A percentile compares a stretch with the other conserved stretches of the same genome.
Conservation (phyloP, 257 asterid species). For the Przewalskia tangutica region DNA sequence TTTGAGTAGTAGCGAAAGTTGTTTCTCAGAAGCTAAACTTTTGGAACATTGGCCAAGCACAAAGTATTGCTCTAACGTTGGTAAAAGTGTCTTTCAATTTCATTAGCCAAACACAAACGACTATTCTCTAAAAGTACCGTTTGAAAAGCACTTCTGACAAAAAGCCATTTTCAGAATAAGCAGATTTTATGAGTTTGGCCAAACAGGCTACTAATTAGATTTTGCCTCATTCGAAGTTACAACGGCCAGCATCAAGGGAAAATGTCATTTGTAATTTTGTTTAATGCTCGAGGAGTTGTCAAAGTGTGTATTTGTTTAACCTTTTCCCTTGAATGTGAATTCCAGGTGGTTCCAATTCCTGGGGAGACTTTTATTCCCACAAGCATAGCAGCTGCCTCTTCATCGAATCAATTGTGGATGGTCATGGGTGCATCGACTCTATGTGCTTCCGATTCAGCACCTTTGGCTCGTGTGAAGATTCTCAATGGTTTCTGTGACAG, state of each 20-base stretch:
- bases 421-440: slow-evolving; percentile 73
- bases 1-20: too few species aligned
- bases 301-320: not conserved
- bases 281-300: not conserved
- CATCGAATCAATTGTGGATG: slow-evolving; percentile 61
- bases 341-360: slow-evolving; percentile 45
- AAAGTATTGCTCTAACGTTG: too few species aligned
- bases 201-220: too few species aligned
- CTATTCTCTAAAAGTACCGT: too few species aligned
- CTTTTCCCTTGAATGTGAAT: not conserved
- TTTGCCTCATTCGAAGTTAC: not conserved
- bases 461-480: slow-evolving; percentile 54
- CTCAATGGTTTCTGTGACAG: slow-evolving; percentile 33
- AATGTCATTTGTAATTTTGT: not conserved
- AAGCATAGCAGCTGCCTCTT: slow-evolving; percentile 43
- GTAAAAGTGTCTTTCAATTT: too few species aligned
- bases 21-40: too few species aligned
- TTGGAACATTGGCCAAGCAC: too few species aligned
- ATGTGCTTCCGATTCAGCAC: slow-evolving; percentile 19
- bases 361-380: slow-evolving; percentile 79
- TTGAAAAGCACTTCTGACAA: too few species aligned
- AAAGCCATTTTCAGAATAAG: too few species aligned
- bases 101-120: too few species aligned
- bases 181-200: too few species aligned
- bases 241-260: not conserved